Evolutionary conservation across 495 filamentous ascomycete species (phyloP).

Genomic region (Neurospora sp.): DNA sequence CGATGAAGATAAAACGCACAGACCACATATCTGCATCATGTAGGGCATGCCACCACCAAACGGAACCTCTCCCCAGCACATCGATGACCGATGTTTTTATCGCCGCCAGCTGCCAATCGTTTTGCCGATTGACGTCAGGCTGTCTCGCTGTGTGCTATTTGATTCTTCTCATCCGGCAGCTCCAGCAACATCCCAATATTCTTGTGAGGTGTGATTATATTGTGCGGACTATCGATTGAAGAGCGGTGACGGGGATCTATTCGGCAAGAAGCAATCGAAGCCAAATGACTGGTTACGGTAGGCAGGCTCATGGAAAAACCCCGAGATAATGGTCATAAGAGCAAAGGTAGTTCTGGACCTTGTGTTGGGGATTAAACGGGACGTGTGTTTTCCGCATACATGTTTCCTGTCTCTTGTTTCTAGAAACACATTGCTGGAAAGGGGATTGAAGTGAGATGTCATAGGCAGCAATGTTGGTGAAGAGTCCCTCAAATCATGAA

Average conservation of each 20-base stretch:
- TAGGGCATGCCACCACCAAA: neutral
- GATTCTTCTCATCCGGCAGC: neutral
- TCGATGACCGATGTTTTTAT: neutral
- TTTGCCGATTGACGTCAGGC: neutral
- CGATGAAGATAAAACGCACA: neutral
- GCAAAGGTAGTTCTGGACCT: neutral
- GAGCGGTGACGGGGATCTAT: neutral
- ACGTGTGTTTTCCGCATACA: too few relatives aligned
- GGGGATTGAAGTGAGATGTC: neutral
- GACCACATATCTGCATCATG: neutral
- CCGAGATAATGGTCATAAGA: neutral
- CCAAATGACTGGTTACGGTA: neutral
- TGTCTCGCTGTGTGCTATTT: neutral
- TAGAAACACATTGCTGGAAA: neutral
- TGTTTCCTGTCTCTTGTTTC: neutral
- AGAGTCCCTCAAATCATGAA: neutral
- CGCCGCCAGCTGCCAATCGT: neutral
- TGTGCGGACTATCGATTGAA: neutral
- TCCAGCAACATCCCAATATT: neutral
- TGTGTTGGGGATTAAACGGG: neutral
- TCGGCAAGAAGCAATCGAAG: neutral
- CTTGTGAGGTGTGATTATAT: neutral
- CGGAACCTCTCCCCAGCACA: neutral
- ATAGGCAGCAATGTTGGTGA: neutral
- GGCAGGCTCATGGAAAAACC: neutral